Evolutionary conservation across 495 filamentous ascomycete genomes (phyloP).

Genomic region (Talaromyces borbonicus): DNA sequence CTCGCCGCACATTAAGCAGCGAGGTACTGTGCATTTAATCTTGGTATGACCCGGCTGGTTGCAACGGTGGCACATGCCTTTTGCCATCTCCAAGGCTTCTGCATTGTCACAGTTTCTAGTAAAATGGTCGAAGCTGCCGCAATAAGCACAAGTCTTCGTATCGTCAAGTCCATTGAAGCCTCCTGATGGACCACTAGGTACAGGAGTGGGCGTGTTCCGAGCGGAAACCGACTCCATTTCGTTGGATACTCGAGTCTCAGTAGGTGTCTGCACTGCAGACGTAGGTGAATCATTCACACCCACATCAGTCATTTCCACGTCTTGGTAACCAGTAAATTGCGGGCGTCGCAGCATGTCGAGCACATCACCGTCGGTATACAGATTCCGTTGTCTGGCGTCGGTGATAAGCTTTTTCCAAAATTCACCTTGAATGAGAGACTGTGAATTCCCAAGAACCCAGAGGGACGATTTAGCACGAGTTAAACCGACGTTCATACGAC

Average conservation of each 20-base stretch:
- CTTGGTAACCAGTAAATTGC: conserved; percentile 35
- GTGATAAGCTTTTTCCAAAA: conserved; percentile 81
- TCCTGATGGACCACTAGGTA: conserved; percentile 31
- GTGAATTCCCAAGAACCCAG: conserved; percentile 89
- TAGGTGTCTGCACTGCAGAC: conserved; percentile 5
- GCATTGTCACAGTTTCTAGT: conserved; percentile 39
- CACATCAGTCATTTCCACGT: conserved; percentile 40
- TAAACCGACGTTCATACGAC: conserved; percentile 98
- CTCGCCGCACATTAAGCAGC: conserved; percentile 38
- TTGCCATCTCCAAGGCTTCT: conserved; percentile 25
- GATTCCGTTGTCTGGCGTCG: conserved; percentile 61
- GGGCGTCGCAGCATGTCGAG: conserved; percentile 37
- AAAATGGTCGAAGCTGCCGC: conserved; percentile 40
- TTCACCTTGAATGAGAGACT: conserved; percentile 72
- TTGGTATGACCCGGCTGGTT: conserved; percentile 29
- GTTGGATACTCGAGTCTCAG: conserved; percentile 15
- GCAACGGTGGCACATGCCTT: conserved; percentile 37
- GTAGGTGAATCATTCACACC: conserved; percentile 10
- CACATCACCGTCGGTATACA: conserved; percentile 70
- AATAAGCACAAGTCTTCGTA: conserved; percentile 31
- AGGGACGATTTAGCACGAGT: conserved; percentile 92
- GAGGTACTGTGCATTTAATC: conserved; percentile 26
- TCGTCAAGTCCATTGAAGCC: conserved; percentile 36
- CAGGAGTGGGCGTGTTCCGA: conserved; percentile 16
- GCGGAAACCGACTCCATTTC: conserved; percentile 15